Percentiles rank a stretch among this genome's conserved stretches.
These are phyloP conservation scores for Pythium volutum DNA, from an alignment of 352 stramenopile genomes.

Conservation along the genomic window DNA sequence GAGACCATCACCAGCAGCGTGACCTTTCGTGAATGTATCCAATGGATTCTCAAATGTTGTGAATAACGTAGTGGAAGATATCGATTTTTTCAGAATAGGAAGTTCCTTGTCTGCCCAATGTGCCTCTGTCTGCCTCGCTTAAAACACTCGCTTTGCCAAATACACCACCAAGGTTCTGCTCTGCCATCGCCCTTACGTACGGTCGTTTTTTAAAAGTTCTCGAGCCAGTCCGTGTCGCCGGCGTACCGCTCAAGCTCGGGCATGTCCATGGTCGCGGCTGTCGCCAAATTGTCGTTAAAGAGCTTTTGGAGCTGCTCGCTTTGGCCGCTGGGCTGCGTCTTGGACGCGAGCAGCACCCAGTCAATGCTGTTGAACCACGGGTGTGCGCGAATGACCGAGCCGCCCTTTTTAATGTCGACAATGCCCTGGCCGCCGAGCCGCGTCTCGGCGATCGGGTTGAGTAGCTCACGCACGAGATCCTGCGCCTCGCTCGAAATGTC, in stretches of 20 bases:
- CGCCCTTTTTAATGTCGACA: slow-evolving; percentile 74
- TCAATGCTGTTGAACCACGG: slow-evolving; percentile 78
- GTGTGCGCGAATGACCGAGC: slow-evolving; percentile 75
- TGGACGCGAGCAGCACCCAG: slow-evolving; percentile 75
- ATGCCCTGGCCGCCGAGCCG: slow-evolving; percentile 69
- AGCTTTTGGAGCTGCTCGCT: slow-evolving; percentile 48
- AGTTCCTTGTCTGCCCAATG: too few species aligned
- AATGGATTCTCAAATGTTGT: background rate
- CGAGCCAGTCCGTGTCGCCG: slow-evolving; percentile 69
- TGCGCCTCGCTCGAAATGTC: slow-evolving; percentile 54
- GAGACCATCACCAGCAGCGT: background rate
- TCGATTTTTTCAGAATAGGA: background rate
- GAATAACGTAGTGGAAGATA: too few species aligned
- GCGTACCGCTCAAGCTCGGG: slow-evolving; percentile 60
- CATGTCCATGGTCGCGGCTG: slow-evolving; percentile 33
- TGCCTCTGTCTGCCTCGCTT: background rate
- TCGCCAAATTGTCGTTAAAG: slow-evolving; percentile 52
- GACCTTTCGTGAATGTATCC: slow-evolving; percentile 20
- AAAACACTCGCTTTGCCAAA: background rate
- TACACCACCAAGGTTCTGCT: too few species aligned
- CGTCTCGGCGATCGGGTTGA: slow-evolving; percentile 68
- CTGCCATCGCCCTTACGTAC: background rate
- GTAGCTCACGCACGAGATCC: slow-evolving; percentile 60
- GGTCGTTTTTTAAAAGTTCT: slow-evolving; percentile 51
- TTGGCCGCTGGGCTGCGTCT: slow-evolving; percentile 50